Evolutionary conservation across 2,329 filamentous ascomycete species (phyloP).

Genomic region (Colletotrichum godetiae): DNA sequence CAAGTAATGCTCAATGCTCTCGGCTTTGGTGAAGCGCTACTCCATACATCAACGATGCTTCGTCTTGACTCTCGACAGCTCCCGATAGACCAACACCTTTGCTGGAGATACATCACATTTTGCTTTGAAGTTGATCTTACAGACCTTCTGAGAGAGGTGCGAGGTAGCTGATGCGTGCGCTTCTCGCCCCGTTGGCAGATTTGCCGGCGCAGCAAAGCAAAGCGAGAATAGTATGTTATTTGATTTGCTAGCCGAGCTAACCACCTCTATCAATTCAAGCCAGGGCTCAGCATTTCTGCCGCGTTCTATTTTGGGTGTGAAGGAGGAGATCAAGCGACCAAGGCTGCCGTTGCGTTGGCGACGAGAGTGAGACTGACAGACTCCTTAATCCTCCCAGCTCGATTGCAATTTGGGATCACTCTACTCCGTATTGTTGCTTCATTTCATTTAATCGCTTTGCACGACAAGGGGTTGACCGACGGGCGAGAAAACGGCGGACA

Average conservation of each 20-base stretch:
- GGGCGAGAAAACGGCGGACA: background rate
- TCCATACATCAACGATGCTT: background rate
- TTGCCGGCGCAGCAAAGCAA: slow-evolving; percentile 11
- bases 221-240: slow-evolving; percentile 18
- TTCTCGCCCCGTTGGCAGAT: background rate
- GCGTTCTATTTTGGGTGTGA: background rate
- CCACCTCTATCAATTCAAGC: background rate
- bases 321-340: background rate
- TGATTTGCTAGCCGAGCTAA: slow-evolving; percentile 5
- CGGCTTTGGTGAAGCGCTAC: slow-evolving; percentile 1
- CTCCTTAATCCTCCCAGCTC: background rate
- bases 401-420: background rate
- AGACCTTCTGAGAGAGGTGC: background rate
- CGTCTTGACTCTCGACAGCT: background rate
- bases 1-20: background rate
- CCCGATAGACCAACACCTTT: slow-evolving; percentile 3
- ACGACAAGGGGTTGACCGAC: background rate
- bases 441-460: slow-evolving; percentile 8
- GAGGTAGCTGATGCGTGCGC: background rate
- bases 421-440: background rate
- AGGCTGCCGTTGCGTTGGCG: slow-evolving; percentile 2
- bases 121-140: background rate
- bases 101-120: background rate
- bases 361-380: background rate
- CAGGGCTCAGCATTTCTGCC: slow-evolving; percentile 9